phyloP scores from a whole-genome alignment of 345 rosid genomes.

The Aquilaria yunnanensis region DNA sequence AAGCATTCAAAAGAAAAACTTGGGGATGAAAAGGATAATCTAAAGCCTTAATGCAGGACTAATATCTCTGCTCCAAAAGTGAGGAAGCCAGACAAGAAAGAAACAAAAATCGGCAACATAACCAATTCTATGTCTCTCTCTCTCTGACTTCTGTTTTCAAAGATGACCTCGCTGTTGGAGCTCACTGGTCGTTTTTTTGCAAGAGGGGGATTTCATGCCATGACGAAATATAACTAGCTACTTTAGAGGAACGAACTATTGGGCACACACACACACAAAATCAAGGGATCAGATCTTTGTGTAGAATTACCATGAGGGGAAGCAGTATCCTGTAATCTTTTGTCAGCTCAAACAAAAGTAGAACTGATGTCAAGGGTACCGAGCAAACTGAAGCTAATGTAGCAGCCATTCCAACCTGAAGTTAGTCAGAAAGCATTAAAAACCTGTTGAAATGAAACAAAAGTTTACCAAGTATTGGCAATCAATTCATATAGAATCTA shows the following conservation, averaged over 20 bases:
- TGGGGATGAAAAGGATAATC: not conserved
- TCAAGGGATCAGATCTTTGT: conserved; percentile 6
- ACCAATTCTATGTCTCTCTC: no score
- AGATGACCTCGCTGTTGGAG: no score
- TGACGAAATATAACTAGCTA: no score
- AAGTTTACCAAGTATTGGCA: not conserved
- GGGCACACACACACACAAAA: not conserved
- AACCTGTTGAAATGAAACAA: conserved; percentile 10
- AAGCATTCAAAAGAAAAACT: not conserved
- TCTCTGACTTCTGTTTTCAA: not conserved
- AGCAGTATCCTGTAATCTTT: conserved; percentile 95
- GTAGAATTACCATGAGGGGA: conserved; percentile 81
- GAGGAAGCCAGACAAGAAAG: not conserved
- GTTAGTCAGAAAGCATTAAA: conserved; percentile 13
- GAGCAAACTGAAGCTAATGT: conserved; percentile 97
- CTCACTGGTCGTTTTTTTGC: no score
- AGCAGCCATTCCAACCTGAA: conserved; percentile 99
- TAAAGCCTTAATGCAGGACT: no score
- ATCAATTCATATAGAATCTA: conserved; percentile 19
- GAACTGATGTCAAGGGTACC: conserved; percentile 92
- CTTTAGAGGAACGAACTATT: no score
- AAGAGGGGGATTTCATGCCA: no score
- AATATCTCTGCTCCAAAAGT: not conserved
- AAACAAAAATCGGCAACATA: not conserved
- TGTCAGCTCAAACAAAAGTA: conserved; percentile 90